Evolutionary conservation across 1,139 yeast genomes (phyloP), one percentile per base, ranked within the genome.

Genomic region (Scheffersomyces lignicola): DNA sequence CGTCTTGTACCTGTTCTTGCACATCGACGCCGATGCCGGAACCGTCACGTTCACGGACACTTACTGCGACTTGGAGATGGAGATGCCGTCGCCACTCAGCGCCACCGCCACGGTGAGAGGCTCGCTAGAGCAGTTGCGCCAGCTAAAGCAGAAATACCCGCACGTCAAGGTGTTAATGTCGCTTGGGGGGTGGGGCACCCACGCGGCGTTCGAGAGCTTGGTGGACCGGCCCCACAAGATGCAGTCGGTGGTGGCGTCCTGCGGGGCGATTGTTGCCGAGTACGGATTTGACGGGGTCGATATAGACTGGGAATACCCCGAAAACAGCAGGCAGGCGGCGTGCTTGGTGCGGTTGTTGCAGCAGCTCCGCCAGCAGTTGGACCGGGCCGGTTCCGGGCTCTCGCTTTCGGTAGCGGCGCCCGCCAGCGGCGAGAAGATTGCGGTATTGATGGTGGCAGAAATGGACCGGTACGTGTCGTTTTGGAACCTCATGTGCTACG

Each of bases 401-500:
- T 60, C 73, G 3, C 56, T 90, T 24, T 73, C 92, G 0, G 60
- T 86, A 13, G 97, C 97, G 0, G 75, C 87, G 2, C 95, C 97
- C 0, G 86, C 84, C 0, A 79, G 80, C 3, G 51, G 54, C 1
- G 75, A 70, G 2, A 69, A 74, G 38, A 52, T 80, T 18, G 40
- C 48, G 2, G 47, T 58, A 4, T 62, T 82, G 34, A 58, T 72
- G 8, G 49, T 87, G 2, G 33, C 42, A 1, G 72, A 67, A 10
- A 72, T 90, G 74, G 83, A 83, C 46, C 56, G 55, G 22, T 71
- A 72, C 45, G 52, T 92, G 24, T 63, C 78, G 18, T 77, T 77
- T 45, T 89, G 92, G 85, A 90, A 90, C 54, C 58, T 92, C 42
- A 90, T 92, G 97, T 78, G 94, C 28, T 92, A 92, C 55, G 97